These are phyloP conservation scores for Zymoseptoria brevis DNA, from an alignment of 2,329 filamentous ascomycete genomes.

Conservation along the genomic window DNA sequence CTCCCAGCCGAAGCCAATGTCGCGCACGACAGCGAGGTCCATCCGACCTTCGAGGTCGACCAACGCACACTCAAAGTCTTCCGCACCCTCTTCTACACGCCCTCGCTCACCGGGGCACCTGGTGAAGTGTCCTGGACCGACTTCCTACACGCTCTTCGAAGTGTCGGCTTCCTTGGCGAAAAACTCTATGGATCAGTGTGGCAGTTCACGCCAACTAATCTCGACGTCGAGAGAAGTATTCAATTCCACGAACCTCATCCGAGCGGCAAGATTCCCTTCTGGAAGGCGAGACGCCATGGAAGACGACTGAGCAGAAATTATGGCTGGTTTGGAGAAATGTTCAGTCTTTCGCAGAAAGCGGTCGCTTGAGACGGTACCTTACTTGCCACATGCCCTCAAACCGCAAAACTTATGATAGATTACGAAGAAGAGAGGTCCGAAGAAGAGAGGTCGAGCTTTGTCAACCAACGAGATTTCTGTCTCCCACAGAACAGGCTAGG, in stretches of 20 bases:
- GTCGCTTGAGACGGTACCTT: not conserved
- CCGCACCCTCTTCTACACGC: conserved; percentile 33
- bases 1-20: not conserved
- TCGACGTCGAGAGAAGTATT: conserved; percentile 43
- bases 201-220: conserved; percentile 43
- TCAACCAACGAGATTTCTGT: no score
- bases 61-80: conserved; percentile 37
- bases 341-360: conserved; percentile 24
- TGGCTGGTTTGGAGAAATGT: conserved; percentile 45
- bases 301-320: conserved; percentile 43
- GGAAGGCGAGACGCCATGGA: conserved; percentile 38
- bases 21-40: no score
- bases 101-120: conserved; percentile 28
- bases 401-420: no score
- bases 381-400: not conserved
- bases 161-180: conserved; percentile 42
- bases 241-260: conserved; percentile 55
- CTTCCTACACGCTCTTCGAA: conserved; percentile 47
- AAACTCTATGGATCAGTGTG: conserved; percentile 54
- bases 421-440: no score
- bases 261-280: conserved; percentile 42
- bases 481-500: no score
- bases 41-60: conserved; percentile 29
- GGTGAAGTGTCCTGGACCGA: conserved; percentile 43
- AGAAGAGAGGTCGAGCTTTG: no score